Base-by-base conservation (phyloP, 2,329 filamentous ascomycete genomes). In the Trichothecium roseum region DNA sequence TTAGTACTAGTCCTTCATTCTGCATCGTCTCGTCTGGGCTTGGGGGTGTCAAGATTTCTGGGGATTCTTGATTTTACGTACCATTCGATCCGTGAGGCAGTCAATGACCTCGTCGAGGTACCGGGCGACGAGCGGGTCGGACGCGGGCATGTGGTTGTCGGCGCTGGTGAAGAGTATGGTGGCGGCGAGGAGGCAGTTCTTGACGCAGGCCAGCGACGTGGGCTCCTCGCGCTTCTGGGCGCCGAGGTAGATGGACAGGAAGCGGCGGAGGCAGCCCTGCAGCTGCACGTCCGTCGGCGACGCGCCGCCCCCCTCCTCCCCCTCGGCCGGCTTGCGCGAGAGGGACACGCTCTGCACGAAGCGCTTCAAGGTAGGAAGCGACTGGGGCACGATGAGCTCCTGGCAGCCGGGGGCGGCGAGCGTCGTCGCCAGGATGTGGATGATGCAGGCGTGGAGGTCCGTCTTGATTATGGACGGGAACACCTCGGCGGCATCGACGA, bases 381-480 rank as follows among this genome's bases (percentile, higher is more conserved):
- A 81, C 57, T 93, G 84, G 1, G 91, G 89, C 1, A 96, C 81
- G 22, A 96, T 85, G 27, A 85, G 72, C 18, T 84, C 76, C 59
- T 98, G 93, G 51, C 89, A 96, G 31, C 44, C 52, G 1, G 84
- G 81, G 1, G 87, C 95, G 12, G 84, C 83, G 10, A 98, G 72
- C 38, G 94, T 91, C 1, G 87, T 94, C 36, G 85, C 83, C 53
- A 96, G 95, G 37, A 96, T 94, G 62, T 98, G 88, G 34, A 98
- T 74, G 45, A 96, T 94, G 51, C 89, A 96, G 28, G 91, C 89
- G 52, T 96, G 87, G 6, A 98, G 70, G 55, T 98, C 91, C 8
- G 87, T 89, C 53, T 91, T 91, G 64, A 98, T 98, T 48, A 98
- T 88, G 3, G 84, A 78, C 0, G 93, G 93, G 60, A 98, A 98